phyloP scores from a whole-genome alignment of 2,329 filamentous ascomycete genomes.

The Fusarium illudens region DNA sequence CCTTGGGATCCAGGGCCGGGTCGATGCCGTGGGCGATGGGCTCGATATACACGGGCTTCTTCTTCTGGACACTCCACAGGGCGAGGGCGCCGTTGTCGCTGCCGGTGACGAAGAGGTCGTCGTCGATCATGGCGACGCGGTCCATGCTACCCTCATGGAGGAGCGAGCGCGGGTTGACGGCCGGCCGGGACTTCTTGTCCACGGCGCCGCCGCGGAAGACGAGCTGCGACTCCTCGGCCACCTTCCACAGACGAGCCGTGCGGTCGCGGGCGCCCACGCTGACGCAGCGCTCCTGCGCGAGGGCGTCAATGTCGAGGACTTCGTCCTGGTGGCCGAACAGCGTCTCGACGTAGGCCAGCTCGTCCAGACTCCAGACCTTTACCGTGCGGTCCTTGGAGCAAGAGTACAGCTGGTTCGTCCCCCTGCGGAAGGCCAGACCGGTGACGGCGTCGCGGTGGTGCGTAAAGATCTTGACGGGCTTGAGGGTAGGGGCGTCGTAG shows the following conservation, averaged over 20 bases:
- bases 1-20: conserved; percentile 69
- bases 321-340: conserved; percentile 95
- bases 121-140: conserved; percentile 88
- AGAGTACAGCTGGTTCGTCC: conserved; percentile 92
- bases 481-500: conserved; percentile 83
- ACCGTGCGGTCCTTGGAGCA: conserved; percentile 91
- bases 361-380: conserved; percentile 93
- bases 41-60: conserved; percentile 87
- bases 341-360: conserved; percentile 93
- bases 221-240: conserved; percentile 92
- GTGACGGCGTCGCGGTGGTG: conserved; percentile 92
- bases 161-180: conserved; percentile 60
- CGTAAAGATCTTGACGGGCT: conserved; percentile 82
- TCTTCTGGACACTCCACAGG: conserved; percentile 91
- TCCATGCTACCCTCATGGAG: conserved; percentile 87
- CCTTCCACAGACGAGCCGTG: conserved; percentile 94
- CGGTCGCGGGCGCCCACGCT: conserved; percentile 91
- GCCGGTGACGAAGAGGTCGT: conserved; percentile 89
- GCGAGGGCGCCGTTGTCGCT: conserved; percentile 88
- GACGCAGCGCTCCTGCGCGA: conserved; percentile 87
- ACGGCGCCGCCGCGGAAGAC: conserved; percentile 88
- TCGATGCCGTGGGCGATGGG: conserved; percentile 87
- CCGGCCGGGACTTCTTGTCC: conserved; percentile 58
- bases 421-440: conserved; percentile 83
- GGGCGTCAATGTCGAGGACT: conserved; percentile 82